These are phyloP conservation scores for Tolypocladium capitatum DNA, from an alignment of 2,329 filamentous ascomycete species.

Conservation along the genomic window DNA sequence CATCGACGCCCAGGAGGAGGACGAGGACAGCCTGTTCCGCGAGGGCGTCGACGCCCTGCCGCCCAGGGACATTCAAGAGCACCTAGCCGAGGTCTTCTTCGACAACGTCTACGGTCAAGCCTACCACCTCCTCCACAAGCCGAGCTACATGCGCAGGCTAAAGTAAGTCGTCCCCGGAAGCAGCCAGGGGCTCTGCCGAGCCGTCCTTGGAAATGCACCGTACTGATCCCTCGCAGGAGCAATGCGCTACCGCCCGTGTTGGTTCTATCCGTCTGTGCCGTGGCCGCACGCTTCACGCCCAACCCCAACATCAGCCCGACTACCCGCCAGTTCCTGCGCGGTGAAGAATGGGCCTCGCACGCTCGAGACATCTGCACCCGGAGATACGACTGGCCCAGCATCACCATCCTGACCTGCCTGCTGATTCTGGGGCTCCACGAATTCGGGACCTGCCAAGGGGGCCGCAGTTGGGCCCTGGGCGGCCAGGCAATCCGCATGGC, in stretches of 20 bases:
- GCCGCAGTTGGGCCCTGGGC: conserved; percentile 88
- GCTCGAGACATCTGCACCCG: conserved; percentile 80
- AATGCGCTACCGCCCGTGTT: conserved; percentile 72
- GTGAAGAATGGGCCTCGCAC: conserved; percentile 78
- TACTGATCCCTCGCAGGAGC: conserved; percentile 11
- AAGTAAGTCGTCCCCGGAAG: conserved; percentile 32
- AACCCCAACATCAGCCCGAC: conserved; percentile 67
- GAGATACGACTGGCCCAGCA: conserved; percentile 88
- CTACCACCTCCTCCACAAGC: conserved; percentile 89
- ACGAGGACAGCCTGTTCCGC: conserved; percentile 63
- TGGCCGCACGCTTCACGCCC: conserved; percentile 87
- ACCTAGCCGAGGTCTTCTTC: conserved; percentile 89
- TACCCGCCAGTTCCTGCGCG: conserved; percentile 65
- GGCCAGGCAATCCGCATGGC: conserved; percentile 96
- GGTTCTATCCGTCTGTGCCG: conserved; percentile 83
- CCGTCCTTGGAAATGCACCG: neutral
- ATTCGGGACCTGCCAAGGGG: conserved; percentile 93
- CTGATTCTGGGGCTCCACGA: conserved; percentile 83
- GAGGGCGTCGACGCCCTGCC: conserved; percentile 79
- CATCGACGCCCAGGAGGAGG: conserved; percentile 47
- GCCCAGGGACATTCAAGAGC: conserved; percentile 77
- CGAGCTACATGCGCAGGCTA: conserved; percentile 86
- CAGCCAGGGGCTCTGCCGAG: neutral
- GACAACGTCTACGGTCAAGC: conserved; percentile 92
- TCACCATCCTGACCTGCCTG: conserved; percentile 86